Base-by-base conservation (phyloP, 2,329 filamentous ascomycete species). In the Xylaria sp. region DNA sequence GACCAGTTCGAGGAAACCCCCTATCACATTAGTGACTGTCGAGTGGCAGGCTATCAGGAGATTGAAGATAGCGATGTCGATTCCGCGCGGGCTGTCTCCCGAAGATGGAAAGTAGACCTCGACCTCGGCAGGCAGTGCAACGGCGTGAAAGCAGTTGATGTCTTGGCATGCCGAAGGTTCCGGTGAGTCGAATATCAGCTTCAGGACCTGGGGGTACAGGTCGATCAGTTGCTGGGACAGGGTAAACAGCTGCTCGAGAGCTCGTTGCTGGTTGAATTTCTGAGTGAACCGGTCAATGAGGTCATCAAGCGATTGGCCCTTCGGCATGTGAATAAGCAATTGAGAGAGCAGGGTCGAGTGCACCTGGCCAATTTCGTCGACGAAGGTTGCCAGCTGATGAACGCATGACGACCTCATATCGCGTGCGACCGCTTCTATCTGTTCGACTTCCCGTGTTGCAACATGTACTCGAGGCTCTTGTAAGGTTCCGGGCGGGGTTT, bases 11-110 rank as follows among this genome's bases (percentile, higher is more conserved):
- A 72, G 52, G 5, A 78, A 49, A 18, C 59, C 60, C 19, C 72
- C 73, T n/a, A 75, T 61, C 4, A 74, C 59, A 44, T 75, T 73
- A 1, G 72, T 58, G 9, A 75, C 54, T 20, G 72, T 68, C 1
- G 70, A 52, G 49, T 78, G 74, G 13, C 74, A 75, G 3, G 71
- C 66, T 1, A 74, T 45, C 8, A 77, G 54, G 7, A 76, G 63
- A 21, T 71, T 69, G 9, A 75, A 61, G 11, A 77, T 57, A 7
- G 73, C 68, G 8, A 66, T 47, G 47, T 77, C 76, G 9, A 75
- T 39, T 1, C 42, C 53, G 1, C 56, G 34, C 7, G 44, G 44
- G 24, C 51, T 34, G 5, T 53, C 39, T 34, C 50, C 48, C 6
- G 39, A 7, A 7, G 49, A 21, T 7, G 47, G 34, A 19, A 64